Base-by-base conservation (phyloP, 2,329 filamentous ascomycete species). In the Penicillium occitanis region DNA sequence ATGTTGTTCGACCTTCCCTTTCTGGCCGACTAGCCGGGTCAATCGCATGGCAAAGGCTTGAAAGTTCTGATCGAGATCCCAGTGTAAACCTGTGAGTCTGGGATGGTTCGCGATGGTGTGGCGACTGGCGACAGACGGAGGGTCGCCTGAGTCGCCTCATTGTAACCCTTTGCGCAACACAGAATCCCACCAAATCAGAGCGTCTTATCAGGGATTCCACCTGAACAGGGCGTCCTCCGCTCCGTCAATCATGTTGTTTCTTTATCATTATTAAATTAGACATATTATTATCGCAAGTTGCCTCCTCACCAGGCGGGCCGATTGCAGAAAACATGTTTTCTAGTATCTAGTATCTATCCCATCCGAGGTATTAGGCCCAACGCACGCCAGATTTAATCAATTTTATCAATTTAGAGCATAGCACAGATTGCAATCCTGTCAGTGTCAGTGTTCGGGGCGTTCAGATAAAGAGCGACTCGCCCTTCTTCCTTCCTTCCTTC, bases 141-240 rank as follows among this genome's bases (percentile, higher is more conserved):
- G 7, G 7, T 19, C 22, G 35, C 28, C 13, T 30, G 53, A 58
- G 11, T 58, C 53, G 33, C 40, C 8, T 33, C 59, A 33, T 22
- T 61, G 59, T 33, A 61, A 61, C 59, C 42, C 51, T 57, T 35
- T 7, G 51, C 30, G n/a, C 22, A 61, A 61, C 58, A 61, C 14
- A 44, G 40, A 57, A 35, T 57, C 30, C 30, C 11, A 57, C 28
- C 51, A 37, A 57, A 35, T 22, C 30, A 57, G 30, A 57, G 10
- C 6, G 5, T 35, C 30, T 19, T 57, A 37, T 37, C 51, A 19
- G 17, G n/a, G 8, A 22, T 57, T 57, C 30, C 11, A 37, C 14
- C 8, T 35, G 28, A 5, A 11, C 7, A 37, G 10, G 17, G 30
- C 4, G 51, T 19, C n/a, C n/a, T 57, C 50, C n/a, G 51, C 28